phyloP scores from a whole-genome alignment of 179 eudicot species.

The Sideroxylon spinosum region DNA sequence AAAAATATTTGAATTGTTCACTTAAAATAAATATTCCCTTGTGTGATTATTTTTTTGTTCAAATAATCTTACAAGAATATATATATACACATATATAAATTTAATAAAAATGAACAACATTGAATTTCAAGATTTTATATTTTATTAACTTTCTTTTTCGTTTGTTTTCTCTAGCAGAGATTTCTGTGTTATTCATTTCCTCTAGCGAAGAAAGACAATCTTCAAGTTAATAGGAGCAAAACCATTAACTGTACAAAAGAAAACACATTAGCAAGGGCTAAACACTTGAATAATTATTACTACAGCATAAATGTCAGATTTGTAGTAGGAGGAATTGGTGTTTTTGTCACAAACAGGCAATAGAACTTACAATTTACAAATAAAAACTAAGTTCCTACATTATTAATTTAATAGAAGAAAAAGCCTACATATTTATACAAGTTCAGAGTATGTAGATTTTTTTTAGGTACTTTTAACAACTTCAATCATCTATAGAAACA shows the following conservation, averaged over 20 bases:
- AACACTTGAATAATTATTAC: constrained; percentile 7
- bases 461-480: background rate
- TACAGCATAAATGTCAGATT: background rate
- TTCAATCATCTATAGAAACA: no score
- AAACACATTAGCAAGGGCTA: constrained; percentile 14
- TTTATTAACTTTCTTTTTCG: no score
- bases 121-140: no score
- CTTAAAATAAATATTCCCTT: background rate
- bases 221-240: constrained; percentile 60
- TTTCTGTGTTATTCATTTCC: no score
- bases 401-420: no score
- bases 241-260: constrained; percentile 44
- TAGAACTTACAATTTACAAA: background rate
- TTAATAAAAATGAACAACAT: no score
- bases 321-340: background rate
- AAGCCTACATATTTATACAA: background rate
- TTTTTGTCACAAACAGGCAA: background rate
- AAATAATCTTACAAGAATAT: no score
- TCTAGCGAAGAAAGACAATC: constrained; percentile 85
- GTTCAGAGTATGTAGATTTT: background rate
- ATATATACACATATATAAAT: no score
- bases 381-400: background rate
- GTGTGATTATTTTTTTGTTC: no score
- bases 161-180: no score
- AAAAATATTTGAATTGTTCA: background rate